A percentile compares a stretch with the other conserved stretches of the same genome.
These are phyloP conservation scores for Rossbeevera mucosa DNA, from an alignment of 768 basidiomycete genomes.

Conservation along the genomic window DNA sequence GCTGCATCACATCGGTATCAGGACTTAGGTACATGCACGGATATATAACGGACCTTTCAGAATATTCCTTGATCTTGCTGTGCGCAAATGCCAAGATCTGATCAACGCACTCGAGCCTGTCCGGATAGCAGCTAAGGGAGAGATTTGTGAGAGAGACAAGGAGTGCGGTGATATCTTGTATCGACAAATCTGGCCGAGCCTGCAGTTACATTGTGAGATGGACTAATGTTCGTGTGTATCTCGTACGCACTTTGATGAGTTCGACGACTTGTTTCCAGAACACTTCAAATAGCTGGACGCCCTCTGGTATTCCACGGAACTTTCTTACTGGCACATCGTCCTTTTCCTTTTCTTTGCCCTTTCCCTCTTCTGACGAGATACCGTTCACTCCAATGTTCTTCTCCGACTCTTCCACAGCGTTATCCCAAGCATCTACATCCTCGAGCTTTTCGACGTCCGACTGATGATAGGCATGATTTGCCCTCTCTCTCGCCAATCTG, in stretches of 20 bases:
- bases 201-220: constrained; percentile 28
- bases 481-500: constrained; percentile 61
- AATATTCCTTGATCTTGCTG: constrained; percentile 74
- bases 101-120: constrained; percentile 94
- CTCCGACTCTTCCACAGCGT: constrained; percentile 20
- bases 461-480: constrained; percentile 46
- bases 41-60: constrained; percentile 54
- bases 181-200: constrained; percentile 95
- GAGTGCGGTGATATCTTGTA: constrained; percentile 96
- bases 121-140: constrained; percentile 95
- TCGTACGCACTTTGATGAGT: constrained; percentile 77
- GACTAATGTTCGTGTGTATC: neutral
- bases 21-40: constrained; percentile 32
- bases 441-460: constrained; percentile 17
- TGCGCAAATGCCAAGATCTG: constrained; percentile 89
- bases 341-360: constrained; percentile 57
- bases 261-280: constrained; percentile 98
- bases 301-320: constrained; percentile 92
- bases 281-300: constrained; percentile 97
- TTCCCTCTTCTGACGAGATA: constrained; percentile 21
- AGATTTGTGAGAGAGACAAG: constrained; percentile 87
- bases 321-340: constrained; percentile 60
- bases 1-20: constrained; percentile 34
- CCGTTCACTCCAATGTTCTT: constrained; percentile 20
- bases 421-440: constrained; percentile 26